These are phyloP conservation scores for Lipomyces kockii DNA, from an alignment of 805 yeast genomes.

Conservation along the genomic window DNA sequence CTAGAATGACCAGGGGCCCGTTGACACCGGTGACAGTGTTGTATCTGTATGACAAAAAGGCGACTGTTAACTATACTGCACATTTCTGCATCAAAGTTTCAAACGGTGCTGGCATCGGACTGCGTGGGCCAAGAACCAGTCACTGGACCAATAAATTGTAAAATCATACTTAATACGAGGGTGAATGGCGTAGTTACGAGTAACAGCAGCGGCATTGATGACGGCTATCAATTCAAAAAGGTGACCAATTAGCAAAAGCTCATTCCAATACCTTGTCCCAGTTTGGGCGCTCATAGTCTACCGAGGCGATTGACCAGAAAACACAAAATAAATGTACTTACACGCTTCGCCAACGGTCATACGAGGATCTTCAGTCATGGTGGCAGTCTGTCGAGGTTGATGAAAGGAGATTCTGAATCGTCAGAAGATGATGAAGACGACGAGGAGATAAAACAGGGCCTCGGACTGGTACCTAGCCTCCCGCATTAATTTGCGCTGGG, in stretches of 20 bases:
- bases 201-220: conserved; percentile 41
- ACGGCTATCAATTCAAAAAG: conserved; percentile 29
- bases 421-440: conserved; percentile 5
- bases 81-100: neutral
- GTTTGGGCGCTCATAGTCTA: neutral
- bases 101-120: neutral
- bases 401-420: neutral
- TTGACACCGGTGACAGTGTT: conserved; percentile 98
- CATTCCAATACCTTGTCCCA: neutral
- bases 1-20: conserved; percentile 94
- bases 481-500: conserved; percentile 1
- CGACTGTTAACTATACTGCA: neutral
- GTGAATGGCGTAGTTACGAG: conserved; percentile 38
- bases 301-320: neutral
- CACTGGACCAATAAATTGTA: neutral
- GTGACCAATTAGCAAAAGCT: neutral
- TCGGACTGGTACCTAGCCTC: neutral
- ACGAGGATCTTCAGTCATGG: conserved; percentile 37
- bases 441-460: conserved; percentile 14
- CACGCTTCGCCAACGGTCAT: conserved; percentile 38
- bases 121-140: neutral
- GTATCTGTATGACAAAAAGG: conserved; percentile 58
- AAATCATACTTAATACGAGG: conserved; percentile 40
- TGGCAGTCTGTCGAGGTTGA: conserved; percentile 3
- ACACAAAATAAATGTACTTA: conserved; percentile 20